Conservation (phyloP, 768 basidiomycete species). For the Kwoniella pini region DNA sequence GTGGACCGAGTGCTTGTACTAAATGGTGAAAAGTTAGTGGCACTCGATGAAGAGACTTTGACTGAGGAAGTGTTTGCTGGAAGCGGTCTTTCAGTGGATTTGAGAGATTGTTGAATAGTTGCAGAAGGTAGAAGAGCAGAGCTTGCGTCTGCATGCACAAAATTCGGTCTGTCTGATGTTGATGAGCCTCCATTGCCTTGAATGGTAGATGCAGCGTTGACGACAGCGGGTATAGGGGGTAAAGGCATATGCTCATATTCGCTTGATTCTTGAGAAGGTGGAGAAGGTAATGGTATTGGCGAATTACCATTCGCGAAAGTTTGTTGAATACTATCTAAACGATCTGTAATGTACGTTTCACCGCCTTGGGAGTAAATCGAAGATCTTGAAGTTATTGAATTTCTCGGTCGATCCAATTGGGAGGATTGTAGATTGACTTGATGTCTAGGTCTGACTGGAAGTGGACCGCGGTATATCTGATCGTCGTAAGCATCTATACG, state of each 20-base stretch:
- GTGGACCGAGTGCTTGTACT: too few species aligned
- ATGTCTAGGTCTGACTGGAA: background rate
- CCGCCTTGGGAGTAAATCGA: conserved; percentile 5
- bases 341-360: background rate
- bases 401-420: background rate
- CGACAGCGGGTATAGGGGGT: conserved; percentile 1
- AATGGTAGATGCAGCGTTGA: background rate
- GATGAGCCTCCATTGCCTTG: background rate
- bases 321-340: background rate
- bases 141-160: background rate
- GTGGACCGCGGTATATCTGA: conserved; percentile 1
- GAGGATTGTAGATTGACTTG: background rate
- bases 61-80: background rate
- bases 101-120: background rate
- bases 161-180: background rate
- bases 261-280: conserved; percentile 1
- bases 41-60: background rate
- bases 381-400: background rate
- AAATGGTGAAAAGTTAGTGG: too few species aligned
- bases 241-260: conserved; percentile 9
- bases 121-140: background rate
- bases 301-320: background rate
- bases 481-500: background rate
- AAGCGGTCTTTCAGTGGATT: background rate
- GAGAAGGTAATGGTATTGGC: conserved; percentile 3